Evolutionary conservation across 495 filamentous ascomycete genomes (phyloP), one percentile per base, ranked within the genome.

Genomic region (Acidiella bohemica): DNA sequence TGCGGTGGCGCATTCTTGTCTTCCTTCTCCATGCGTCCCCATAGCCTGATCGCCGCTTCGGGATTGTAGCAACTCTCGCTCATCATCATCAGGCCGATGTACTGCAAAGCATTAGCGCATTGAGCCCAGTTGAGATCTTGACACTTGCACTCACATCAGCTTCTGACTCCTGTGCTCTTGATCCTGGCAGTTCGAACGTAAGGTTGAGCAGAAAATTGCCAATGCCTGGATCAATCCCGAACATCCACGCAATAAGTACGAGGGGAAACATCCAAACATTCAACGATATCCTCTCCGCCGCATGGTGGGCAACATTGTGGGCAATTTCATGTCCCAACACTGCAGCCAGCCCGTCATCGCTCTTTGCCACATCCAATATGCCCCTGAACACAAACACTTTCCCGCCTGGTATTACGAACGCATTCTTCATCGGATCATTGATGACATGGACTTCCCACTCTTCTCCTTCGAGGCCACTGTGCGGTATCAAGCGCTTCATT

Each of bases 301-400:
- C 61, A 50, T 96, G 88, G 26, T 76, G 75, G 1, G 86, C 86
- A 1, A 93, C 63, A 26, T 83, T 82, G 54, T 96, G 88, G n/a
- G 84, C 83, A 43, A 96, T 93, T 63, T 95, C 88, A 56, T 96
- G 88, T 5, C 83, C 84, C 6, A 95, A 62, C 1, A 95, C 81
- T 2, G 84, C 73, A 11, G 88, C 88, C 13, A 95, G 60, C 0
- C 80, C 82, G 49, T 82, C 71, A 24, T 93, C 81, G 36, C 67
- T 72, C 29, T 63, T 39, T 32, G 80, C 81, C 12, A 93, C 64
- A 1, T 73, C 73, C 31, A 96, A 53, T 14, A 96, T 80, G 14
- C 88, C 61, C 8, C 73, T 81, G 48, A 80, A 93, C 4, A 96
- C 87, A 51, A 95, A 94, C 13, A 96, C 86, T 51, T 93, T 92